Base-by-base conservation (phyloP, 2,329 filamentous ascomycete genomes). In the Bimuria novae-zelandiae region DNA sequence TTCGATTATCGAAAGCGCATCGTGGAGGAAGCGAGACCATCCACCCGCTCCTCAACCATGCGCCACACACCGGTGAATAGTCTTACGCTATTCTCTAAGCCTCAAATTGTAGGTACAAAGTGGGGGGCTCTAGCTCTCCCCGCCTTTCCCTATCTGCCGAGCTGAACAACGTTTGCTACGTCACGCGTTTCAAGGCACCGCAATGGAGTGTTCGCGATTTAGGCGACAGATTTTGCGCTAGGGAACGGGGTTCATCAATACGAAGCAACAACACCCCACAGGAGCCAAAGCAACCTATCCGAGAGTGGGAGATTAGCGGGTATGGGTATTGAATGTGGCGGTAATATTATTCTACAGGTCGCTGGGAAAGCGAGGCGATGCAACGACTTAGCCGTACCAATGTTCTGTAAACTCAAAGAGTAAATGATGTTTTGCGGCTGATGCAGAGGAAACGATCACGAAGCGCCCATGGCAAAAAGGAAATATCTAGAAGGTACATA, bases 251-350 rank as follows among this genome's bases (percentile, higher is more conserved):
- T 32, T 21, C 40, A 32, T 43, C 25, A 43, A 43, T 32, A 14
- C 29, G 42, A 45, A 19, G 29, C 42, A 45, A 33, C n/a, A n/a
- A n/a, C n/a, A n/a, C n/a, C n/a, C n/a, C n/a, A n/a, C 35, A 37
- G 12, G 17, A 8, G n/a, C n/a, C 12, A 19, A 37, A 6, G 30
- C n/a, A 22, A 35, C 10, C 19, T 22, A 45, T 23, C 29, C 19
- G 27, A 45, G 12, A 33, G 16, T 3, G 10, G 25, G 25, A 22
- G 37, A 25, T n/a, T 22, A 22, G 19, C 8, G 27, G 41, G 42
- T 35, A 45, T 45, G 27, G 41, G 42, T 35, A 45, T 45, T 10
- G 2, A 11, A 45, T 45, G 42, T 45, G 19, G 42, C 27, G 27
- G 35, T 35, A 45, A 23, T 7, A 45, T 23, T n/a, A n/a, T n/a